Evolutionary conservation across 768 basidiomycete species (phyloP).

Genomic region (Leccinum longicurvipes): DNA sequence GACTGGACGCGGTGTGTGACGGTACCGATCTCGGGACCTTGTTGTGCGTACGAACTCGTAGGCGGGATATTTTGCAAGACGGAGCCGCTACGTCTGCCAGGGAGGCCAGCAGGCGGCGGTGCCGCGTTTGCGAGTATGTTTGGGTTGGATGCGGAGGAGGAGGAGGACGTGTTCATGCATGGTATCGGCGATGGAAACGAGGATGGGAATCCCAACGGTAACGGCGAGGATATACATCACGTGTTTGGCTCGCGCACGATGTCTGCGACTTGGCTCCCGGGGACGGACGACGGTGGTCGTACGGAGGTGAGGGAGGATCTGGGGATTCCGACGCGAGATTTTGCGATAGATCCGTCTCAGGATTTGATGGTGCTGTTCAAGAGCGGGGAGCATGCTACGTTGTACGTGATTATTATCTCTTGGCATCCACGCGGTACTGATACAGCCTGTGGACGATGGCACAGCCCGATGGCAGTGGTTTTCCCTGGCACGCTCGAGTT

Average conservation of each 20-base stretch:
- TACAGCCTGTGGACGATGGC: too few relatives aligned
- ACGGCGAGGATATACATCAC: not conserved
- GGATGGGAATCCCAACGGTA: not conserved
- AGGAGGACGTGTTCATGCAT: not conserved
- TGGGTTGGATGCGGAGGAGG: not conserved
- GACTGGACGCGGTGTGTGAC: constrained; percentile 22
- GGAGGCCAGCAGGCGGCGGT: not conserved
- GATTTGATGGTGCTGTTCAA: constrained; percentile 49
- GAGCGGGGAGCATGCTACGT: constrained; percentile 13
- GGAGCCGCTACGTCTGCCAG: constrained; percentile 1
- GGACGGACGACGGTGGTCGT: constrained; percentile 1
- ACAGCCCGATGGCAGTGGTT: constrained; percentile 8
- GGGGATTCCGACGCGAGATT: constrained; percentile 46
- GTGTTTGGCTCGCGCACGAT: constrained; percentile 25
- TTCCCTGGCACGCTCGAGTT: constrained; percentile 30
- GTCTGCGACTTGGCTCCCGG: constrained; percentile 21
- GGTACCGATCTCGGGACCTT: constrained; percentile 34
- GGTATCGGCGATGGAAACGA: not conserved
- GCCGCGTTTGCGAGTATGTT: not conserved
- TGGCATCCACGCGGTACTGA: not conserved
- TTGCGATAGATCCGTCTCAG: constrained; percentile 65
- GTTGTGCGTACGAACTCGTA: constrained; percentile 59
- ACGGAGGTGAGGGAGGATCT: constrained; percentile 34
- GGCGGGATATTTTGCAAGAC: constrained; percentile 54
- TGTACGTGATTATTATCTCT: constrained; percentile 8